These are phyloP conservation scores for Heterobasidion occidentale DNA, from an alignment of 1,284 basidiomycete species.

Conservation along the genomic window DNA sequence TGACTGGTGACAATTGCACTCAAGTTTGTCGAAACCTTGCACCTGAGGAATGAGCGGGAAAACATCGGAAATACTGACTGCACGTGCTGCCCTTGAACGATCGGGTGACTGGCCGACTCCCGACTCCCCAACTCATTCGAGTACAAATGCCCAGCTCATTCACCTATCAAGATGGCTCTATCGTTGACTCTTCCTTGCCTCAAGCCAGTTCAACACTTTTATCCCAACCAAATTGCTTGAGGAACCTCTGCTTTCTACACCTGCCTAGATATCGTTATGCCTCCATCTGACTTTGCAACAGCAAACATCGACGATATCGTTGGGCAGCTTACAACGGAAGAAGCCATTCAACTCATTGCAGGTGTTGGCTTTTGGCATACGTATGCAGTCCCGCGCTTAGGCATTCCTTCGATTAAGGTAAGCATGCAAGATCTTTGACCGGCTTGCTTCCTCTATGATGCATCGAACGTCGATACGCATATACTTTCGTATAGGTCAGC, in stretches of 20 bases:
- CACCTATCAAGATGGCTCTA: neutral
- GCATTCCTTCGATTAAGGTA: constrained; percentile 67
- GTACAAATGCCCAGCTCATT: neutral
- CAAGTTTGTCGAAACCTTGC: too few species aligned
- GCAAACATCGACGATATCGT: constrained; percentile 54
- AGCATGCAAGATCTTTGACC: neutral
- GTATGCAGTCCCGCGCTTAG: constrained; percentile 51
- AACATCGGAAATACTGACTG: neutral
- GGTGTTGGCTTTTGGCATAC: constrained; percentile 78
- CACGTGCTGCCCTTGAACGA: neutral
- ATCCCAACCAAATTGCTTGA: too few species aligned
- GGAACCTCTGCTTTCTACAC: too few species aligned
- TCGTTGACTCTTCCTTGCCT: too few species aligned
- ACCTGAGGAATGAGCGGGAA: constrained; percentile 1
- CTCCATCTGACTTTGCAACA: constrained; percentile 60
- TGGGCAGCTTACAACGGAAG: constrained; percentile 59
- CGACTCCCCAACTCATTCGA: neutral
- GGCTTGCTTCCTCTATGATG: neutral
- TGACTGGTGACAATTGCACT: too few species aligned
- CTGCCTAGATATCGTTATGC: constrained; percentile 29
- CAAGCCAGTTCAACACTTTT: too few species aligned
- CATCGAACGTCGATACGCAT: neutral
- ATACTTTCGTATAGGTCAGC: constrained; percentile 41
- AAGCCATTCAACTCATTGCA: constrained; percentile 61
- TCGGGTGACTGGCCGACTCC: neutral